Evolutionary conservation across 2,329 filamentous ascomycete species (phyloP).

Genomic region (Trichoderma aggressivum): DNA sequence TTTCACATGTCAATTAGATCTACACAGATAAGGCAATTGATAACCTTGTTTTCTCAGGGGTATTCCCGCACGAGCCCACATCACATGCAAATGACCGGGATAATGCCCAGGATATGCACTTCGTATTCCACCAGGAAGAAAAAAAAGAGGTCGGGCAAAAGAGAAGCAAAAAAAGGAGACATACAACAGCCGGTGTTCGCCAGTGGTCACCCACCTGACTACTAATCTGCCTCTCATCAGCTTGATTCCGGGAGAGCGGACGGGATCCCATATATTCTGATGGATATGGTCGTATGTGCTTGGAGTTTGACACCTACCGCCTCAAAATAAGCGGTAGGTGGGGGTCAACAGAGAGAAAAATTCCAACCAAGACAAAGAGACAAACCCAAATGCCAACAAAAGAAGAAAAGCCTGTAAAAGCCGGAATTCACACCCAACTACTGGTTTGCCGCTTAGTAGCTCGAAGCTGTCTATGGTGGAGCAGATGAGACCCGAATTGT

Average conservation of each 20-base stretch:
- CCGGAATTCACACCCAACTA: background rate
- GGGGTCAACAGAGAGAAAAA: background rate
- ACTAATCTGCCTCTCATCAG: background rate
- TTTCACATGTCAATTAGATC: background rate
- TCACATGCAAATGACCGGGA: background rate
- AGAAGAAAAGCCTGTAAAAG: background rate
- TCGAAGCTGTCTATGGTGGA: background rate
- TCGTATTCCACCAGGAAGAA: background rate
- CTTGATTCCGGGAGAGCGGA: background rate
- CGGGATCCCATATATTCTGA: constrained; percentile 3
- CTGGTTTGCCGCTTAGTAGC: background rate
- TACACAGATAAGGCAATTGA: background rate
- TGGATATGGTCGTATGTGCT: constrained; percentile 9
- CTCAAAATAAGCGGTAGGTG: background rate
- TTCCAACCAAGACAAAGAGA: background rate
- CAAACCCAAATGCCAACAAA: background rate
- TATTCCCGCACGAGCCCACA: background rate
- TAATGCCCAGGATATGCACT: background rate
- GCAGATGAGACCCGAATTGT: background rate
- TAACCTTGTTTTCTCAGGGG: background rate
- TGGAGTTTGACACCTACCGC: background rate
- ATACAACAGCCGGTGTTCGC: background rate
- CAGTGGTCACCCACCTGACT: background rate
- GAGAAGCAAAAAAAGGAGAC: background rate
- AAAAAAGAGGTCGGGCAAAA: background rate